Evolutionary conservation across 305 asterid genomes (phyloP).

Genomic region (Lippia alba): DNA sequence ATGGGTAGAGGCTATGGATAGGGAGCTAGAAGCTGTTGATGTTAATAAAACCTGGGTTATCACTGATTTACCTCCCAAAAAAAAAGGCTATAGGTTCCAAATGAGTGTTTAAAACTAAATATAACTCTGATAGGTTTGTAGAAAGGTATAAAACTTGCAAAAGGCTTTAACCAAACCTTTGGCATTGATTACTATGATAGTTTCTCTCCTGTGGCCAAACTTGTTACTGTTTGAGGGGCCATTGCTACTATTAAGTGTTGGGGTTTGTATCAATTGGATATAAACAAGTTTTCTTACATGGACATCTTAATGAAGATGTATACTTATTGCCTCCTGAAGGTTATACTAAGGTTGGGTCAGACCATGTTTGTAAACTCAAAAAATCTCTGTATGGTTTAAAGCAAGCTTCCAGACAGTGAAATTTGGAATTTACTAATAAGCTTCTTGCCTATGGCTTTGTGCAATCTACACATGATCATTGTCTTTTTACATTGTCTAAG

Average conservation of each 20-base stretch:
- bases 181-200: background rate
- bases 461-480: background rate
- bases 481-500: background rate
- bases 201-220: background rate
- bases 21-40: too few relatives aligned
- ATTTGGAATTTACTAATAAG: background rate
- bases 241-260: background rate
- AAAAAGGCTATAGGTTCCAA: background rate
- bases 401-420: background rate
- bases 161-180: background rate
- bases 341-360: background rate
- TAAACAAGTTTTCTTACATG: background rate
- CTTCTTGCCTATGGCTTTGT: background rate
- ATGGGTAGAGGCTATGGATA: background rate
- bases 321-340: background rate
- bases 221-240: background rate
- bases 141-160: background rate
- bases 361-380: background rate
- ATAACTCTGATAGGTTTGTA: background rate
- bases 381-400: background rate
- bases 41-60: too few relatives aligned
- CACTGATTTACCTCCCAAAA: background rate
- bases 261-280: background rate
- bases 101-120: background rate
- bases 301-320: background rate